These are phyloP conservation scores for Trametes cubensis DNA, from an alignment of 768 basidiomycete genomes.

Conservation along the genomic window DNA sequence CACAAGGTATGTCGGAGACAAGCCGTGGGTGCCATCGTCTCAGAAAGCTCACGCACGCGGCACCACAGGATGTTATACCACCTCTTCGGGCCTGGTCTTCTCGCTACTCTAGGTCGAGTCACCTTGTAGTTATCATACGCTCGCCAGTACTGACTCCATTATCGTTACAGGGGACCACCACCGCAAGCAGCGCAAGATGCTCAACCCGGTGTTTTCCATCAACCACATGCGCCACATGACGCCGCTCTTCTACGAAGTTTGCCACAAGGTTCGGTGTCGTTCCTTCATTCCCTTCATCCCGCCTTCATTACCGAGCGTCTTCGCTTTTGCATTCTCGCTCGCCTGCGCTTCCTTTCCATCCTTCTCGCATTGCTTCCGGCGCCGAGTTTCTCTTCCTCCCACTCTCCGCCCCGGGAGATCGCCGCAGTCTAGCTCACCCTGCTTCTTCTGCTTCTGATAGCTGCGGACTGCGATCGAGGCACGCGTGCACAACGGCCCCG, in stretches of 20 bases:
- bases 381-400: no score
- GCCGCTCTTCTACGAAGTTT: slow-evolving; percentile 31
- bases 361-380: no score
- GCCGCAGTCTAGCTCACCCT: neutral
- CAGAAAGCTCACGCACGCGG: no score
- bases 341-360: no score
- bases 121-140: neutral
- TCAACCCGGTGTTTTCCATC: slow-evolving; percentile 36
- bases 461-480: slow-evolving; percentile 41
- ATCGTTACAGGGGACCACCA: slow-evolving; percentile 32
- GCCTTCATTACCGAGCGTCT: no score
- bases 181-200: slow-evolving; percentile 34
- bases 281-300: no score
- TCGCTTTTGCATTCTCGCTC: neutral
- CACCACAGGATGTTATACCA: slow-evolving; percentile 19
- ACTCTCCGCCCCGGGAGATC: no score
- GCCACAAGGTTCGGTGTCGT: slow-evolving; percentile 21
- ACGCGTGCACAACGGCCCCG: slow-evolving; percentile 31
- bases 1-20: slow-evolving; percentile 21
- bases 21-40: no score
- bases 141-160: neutral
- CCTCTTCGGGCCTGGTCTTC: slow-evolving; percentile 29
- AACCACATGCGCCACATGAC: slow-evolving; percentile 31
- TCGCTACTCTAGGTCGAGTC: slow-evolving; percentile 27
- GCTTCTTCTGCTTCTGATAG: slow-evolving; percentile 1